Percentiles rank a stretch among this genome's conserved stretches.
Evolutionary conservation across 345 rosid species (phyloP).

Genomic region (Eutrema heterophyllum): DNA sequence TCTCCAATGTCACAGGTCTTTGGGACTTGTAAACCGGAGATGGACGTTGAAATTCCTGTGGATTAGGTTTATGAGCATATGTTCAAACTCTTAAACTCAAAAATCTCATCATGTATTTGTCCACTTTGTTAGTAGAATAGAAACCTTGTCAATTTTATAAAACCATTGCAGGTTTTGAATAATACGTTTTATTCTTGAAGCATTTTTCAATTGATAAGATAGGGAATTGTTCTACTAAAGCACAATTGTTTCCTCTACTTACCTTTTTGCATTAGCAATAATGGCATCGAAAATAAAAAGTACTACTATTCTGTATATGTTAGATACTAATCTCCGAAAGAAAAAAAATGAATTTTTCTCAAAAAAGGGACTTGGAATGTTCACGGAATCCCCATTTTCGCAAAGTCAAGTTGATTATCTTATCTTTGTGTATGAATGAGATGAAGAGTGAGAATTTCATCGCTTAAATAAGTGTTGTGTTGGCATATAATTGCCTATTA

Average conservation of each 20-base stretch:
- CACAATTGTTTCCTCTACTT: not conserved
- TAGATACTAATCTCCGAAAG: not conserved
- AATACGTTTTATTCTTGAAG: not conserved
- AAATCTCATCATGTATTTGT: conserved; percentile 2
- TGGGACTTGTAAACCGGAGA: conserved; percentile 49
- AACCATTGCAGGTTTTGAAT: not conserved
- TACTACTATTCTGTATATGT: too few relatives aligned
- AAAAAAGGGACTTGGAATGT: not conserved
- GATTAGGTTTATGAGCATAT: conserved; percentile 35
- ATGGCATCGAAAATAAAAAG: not conserved
- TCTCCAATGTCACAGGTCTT: conserved; percentile 45
- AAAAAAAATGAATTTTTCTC: not conserved
- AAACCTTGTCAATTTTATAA: conserved; percentile 1
- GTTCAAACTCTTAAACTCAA: not conserved
- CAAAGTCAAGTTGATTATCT: not conserved
- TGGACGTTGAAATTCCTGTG: conserved; percentile 83
- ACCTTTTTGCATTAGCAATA: not conserved
- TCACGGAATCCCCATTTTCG: not conserved
- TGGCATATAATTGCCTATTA: not conserved
- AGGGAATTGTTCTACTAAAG: not conserved
- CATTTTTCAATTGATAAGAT: not conserved
- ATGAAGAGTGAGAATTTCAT: not conserved
- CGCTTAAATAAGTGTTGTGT: conserved; percentile 1
- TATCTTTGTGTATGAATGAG: not conserved
- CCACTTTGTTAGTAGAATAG: conserved; percentile 11